These are phyloP conservation scores for Neopestalotiopsis clavispora DNA, from an alignment of 2,329 filamentous ascomycete species.

Conservation along the genomic window DNA sequence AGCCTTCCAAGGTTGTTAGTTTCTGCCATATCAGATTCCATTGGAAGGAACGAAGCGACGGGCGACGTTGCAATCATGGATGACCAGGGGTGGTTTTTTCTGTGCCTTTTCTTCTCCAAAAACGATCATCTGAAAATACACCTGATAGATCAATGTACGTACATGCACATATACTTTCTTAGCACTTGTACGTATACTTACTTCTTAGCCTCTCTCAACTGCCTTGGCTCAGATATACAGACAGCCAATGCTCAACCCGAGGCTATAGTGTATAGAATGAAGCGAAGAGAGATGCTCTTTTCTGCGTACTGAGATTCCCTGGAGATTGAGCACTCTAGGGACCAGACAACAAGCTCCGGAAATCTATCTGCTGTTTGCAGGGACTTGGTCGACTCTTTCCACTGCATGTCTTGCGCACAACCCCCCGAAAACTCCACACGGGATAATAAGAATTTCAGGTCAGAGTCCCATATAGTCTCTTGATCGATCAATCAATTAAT, in stretches of 20 bases:
- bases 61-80: background rate
- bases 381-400: background rate
- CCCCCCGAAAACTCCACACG: background rate
- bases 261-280: background rate
- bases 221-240: background rate
- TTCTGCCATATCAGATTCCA: background rate
- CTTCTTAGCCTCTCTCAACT: background rate
- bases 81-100: background rate
- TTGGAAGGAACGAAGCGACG: background rate
- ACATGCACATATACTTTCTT: no score
- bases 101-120: background rate
- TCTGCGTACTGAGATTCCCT: background rate
- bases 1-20: background rate
- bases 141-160: no score
- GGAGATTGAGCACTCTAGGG: no score
- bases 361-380: background rate
- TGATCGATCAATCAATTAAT: background rate
- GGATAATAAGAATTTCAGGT: background rate
- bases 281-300: background rate
- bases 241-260: background rate
- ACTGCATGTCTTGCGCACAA: background rate
- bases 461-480: background rate
- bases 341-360: background rate
- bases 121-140: no score
- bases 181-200: no score